These are phyloP conservation scores for Vicia villosa DNA, from an alignment of 306 rosid genomes.

Conservation along the genomic window DNA sequence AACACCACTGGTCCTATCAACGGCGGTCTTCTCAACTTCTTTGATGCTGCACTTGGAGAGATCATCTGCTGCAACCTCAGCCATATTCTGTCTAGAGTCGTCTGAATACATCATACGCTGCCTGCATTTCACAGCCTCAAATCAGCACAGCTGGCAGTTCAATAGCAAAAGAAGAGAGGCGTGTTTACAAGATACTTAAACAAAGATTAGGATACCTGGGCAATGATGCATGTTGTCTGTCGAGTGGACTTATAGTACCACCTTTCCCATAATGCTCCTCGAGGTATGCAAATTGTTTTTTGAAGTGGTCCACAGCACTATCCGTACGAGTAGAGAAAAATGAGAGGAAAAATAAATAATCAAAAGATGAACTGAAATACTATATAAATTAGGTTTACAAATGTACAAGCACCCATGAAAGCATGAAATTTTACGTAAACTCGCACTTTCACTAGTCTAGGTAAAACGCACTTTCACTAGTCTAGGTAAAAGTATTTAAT, in stretches of 20 bases:
- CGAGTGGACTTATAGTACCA: conserved; percentile 72
- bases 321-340: not conserved
- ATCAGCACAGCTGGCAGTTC: conserved; percentile 33
- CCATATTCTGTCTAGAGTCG: conserved; percentile 54
- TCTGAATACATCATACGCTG: conserved; percentile 77
- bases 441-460: conserved; percentile 8
- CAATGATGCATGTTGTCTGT: conserved; percentile 95
- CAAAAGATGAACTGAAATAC: conserved; percentile 2
- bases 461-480: conserved; percentile 6
- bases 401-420: conserved; percentile 9
- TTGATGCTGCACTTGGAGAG: conserved; percentile 84
- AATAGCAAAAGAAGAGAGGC: conserved; percentile 20
- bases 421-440: not conserved
- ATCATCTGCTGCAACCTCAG: conserved; percentile 73
- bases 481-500: not conserved
- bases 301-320: conserved; percentile 99
- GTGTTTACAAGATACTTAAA: not conserved
- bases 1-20: conserved; percentile 60
- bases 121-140: conserved; percentile 52
- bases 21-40: conserved; percentile 73
- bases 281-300: conserved; percentile 96
- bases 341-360: not conserved
- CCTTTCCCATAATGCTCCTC: conserved; percentile 98
- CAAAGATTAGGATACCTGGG: conserved; percentile 66
- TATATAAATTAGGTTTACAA: conserved; percentile 4